A percentile compares a stretch with the other conserved stretches of the same genome.
Evolutionary conservation across 2,329 filamentous ascomycete species (phyloP).

Genomic region (Fusarium vanettenii): DNA sequence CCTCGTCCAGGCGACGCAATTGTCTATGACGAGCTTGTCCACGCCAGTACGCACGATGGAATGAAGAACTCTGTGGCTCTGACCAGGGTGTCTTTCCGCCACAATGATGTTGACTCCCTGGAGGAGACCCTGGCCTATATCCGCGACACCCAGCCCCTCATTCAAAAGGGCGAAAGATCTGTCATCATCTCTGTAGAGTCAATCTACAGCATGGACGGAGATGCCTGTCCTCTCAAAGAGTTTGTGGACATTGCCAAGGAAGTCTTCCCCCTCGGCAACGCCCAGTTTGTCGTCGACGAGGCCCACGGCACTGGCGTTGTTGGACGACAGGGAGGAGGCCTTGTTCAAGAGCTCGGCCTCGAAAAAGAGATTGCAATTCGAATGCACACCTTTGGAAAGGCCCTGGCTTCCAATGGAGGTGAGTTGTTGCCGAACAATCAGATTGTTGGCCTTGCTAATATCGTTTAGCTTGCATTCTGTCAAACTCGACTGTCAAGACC

Average conservation of each 20-base stretch:
- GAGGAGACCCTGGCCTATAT: conserved; percentile 49
- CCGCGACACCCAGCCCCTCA: conserved; percentile 44
- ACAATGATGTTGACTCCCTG: conserved; percentile 56
- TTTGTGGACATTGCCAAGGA: conserved; percentile 51
- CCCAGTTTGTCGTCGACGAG: conserved; percentile 66
- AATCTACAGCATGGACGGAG: conserved; percentile 62
- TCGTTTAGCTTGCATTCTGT: conserved; percentile 31
- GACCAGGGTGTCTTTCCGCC: conserved; percentile 56
- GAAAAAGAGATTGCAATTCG: conserved; percentile 61
- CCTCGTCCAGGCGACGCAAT: conserved; percentile 66
- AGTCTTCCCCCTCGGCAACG: conserved; percentile 50
- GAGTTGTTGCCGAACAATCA: neutral
- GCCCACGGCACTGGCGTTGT: conserved; percentile 65
- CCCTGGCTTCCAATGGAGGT: conserved; percentile 54
- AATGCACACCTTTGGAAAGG: conserved; percentile 66
- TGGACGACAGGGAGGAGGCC: conserved; percentile 59
- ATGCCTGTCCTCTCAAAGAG: conserved; percentile 53
- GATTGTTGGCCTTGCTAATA: neutral
- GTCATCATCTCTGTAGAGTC: conserved; percentile 56
- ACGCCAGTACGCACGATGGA: conserved; percentile 74
- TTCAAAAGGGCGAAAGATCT: conserved; percentile 44
- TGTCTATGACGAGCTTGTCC: conserved; percentile 73
- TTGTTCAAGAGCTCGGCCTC: conserved; percentile 62
- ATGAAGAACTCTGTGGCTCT: conserved; percentile 68
- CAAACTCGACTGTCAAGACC: conserved; percentile 27